Base-by-base conservation (phyloP, 1,284 basidiomycete species). In the Irpex sp. region DNA sequence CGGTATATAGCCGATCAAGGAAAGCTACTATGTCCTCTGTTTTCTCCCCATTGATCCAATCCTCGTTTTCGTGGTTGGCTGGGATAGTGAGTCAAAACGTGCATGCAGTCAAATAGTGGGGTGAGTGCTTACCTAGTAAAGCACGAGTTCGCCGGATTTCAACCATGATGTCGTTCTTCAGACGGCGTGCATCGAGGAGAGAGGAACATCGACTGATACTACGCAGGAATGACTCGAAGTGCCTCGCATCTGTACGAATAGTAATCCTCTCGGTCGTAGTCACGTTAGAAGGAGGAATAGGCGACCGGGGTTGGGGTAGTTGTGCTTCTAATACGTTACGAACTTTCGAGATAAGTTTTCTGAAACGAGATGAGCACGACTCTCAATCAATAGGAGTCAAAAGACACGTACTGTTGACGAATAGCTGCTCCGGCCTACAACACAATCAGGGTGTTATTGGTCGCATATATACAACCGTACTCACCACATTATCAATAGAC, bases 181-280 rank as follows among this genome's bases (percentile, higher is more conserved):
- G 74, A n/a, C 95, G 82, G 58, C 94, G 82, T 1, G 94, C 94
- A 71, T 98, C 95, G 31, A 95, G 77, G 4, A 97, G 79, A 2
- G 91, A 95, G 11, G 90, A 90, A 69, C 89, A 89, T 36, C 88
- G 85, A 64, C 82, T 85, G 69, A 98, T 95, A 61, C 93, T 94
- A 35, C 88, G 84, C 58, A 97, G 79, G 73, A 97, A 97, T 0
- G 88, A 89, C 68, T 97, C 95, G 68, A 97, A 97, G 63, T 95
- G 90, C 50, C 88, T 88, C 8, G 85, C 69, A 71, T 91, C 88
- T 1, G 92, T 93, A 31, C 85, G 86, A 64, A 90, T 86, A 2
- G 90, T 93, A 67, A 93, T 93, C 6, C 79, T 79, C 68, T 92
- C 90, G 35, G 87, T 81, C 8, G 81, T 74, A 9, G 81, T 72